Evolutionary conservation across 2,329 filamentous ascomycete species (phyloP).

Genomic region (Hypoxylon sp.): DNA sequence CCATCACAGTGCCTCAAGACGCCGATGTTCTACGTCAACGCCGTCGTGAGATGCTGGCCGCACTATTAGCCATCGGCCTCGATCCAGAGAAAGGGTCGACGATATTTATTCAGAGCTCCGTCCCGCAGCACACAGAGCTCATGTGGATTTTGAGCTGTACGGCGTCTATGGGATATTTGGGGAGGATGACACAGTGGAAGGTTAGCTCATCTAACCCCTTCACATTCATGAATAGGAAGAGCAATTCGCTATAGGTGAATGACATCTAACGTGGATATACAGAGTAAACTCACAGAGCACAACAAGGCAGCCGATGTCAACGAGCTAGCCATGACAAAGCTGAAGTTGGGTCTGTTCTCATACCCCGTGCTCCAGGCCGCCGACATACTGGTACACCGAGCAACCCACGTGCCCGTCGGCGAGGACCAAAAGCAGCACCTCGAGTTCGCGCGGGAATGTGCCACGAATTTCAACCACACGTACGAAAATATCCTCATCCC

Average conservation of each 20-base stretch:
- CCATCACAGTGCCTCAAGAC: slow-evolving; percentile 84
- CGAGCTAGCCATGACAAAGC: slow-evolving; percentile 64
- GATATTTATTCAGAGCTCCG: slow-evolving; percentile 86
- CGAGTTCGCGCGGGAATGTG: slow-evolving; percentile 90
- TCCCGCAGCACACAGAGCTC: slow-evolving; percentile 86
- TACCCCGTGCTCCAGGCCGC: slow-evolving; percentile 97
- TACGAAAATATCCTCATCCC: slow-evolving; percentile 71
- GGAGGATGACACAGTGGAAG: slow-evolving; percentile 99
- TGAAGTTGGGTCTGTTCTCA: slow-evolving; percentile 93
- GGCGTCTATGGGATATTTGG: slow-evolving; percentile 92
- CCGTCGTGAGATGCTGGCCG: slow-evolving; percentile 82
- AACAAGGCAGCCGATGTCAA: slow-evolving; percentile 72
- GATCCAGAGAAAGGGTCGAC: slow-evolving; percentile 78
- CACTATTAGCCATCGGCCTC: slow-evolving; percentile 86
- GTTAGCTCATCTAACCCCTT: slow-evolving; percentile 59
- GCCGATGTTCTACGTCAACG: slow-evolving; percentile 72
- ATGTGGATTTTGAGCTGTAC: slow-evolving; percentile 98
- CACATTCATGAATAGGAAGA: too few species aligned
- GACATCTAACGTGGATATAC: slow-evolving; percentile 18
- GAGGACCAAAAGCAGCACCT: slow-evolving; percentile 95
- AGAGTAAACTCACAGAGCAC: slow-evolving; percentile 81
- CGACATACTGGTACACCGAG: slow-evolving; percentile 90
- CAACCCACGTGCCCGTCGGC: slow-evolving; percentile 97
- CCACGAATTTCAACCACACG: slow-evolving; percentile 85
- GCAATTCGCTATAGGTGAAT: neutral